Base-by-base conservation (phyloP, 805 yeast genomes). In the Wickerhamiella azyma region DNA sequence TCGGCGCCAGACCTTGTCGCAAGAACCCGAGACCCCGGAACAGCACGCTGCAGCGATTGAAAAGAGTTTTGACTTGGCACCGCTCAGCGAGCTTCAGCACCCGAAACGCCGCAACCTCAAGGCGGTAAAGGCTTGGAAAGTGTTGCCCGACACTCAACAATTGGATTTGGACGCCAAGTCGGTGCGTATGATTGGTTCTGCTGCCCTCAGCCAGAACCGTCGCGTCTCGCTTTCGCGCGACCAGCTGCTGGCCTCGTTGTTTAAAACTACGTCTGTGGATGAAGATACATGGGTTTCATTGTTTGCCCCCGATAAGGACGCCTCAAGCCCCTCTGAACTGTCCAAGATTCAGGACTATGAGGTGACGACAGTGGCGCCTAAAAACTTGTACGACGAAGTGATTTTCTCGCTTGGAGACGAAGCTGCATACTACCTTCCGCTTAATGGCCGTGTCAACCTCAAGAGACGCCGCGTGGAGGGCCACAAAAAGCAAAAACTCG, bases 91-190 rank as follows among this genome's bases (percentile, higher is more conserved):
- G 9, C 66, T 86, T 50, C 70, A 66, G 53, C 98, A 92, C 65
- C 98, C 98, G 28, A 71, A 74, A 24, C 85, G 79, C 65, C 80
- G 74, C 57, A 68, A 74, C 47, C 64, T 85, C 43, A 77, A 71
- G 46, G 94, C 95, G 0, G 86, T 79, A 17, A 72, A 70, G 49
- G 70, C 85, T 1, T 84, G 86, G 85, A 79, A 81, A 21, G 66
- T 92, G 24, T 66, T 88, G 51, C 98, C 98, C 7, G 96, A 92
- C 62, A 77, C 92, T 9, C 78, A 89, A n/a, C 75, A 83, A 71
- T 70, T 85, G 73, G 98, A 92, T 63, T 79, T 84, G 54, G 75
- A 71, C 44, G 85, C 52, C 50, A 48, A 51, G 48, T 56, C 54
- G 39, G 63, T 61, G 45, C 53, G 55, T 45, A 58, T 58, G 58